Base-by-base conservation (phyloP, 306 rosid genomes). In the Acacia confusa region DNA sequence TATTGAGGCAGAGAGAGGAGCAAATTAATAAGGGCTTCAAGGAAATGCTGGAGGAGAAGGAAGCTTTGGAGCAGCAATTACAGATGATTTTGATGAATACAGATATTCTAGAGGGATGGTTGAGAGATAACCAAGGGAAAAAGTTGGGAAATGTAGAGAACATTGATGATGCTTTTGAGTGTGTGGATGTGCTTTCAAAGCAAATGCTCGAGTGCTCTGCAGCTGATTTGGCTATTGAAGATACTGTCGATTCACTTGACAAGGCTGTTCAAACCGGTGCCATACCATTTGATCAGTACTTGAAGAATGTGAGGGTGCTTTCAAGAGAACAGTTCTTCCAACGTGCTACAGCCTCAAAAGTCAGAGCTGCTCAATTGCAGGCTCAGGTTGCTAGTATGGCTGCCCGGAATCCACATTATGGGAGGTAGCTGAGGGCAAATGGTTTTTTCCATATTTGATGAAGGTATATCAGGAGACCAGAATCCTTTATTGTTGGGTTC, bases 331-430 rank as follows among this genome's bases (percentile, higher is more conserved):
- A 96, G 74, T 96, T 93, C 83, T 91, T 93, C 77, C 92, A 92
- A 32, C 89, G 99, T 0, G 99, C 98, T 55, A 87, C 89, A 0
- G 89, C 91, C 0, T 84, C 97, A 0, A 96, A 96, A 83, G 98
- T 96, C 27, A 84, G 97, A 81, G 97, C 94, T 1, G 86, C 95
- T 32, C 97, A 95, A 75, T 87, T 95, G 92, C 97, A 93, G 76
- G 82, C 94, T 77, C 99, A 93, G 88, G 99, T 93, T 82, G 90
- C 98, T 14, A 89, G 80, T 82, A 93, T 95, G 96, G 91, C 98
- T 43, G 71, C 91, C 0, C 74, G 98, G 89, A 88, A 60, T 78
- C 85, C 91, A 4, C 98, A 90, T 71, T 95, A 86, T 84, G 89
- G 75, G 28, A 28, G 75, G 36, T 66, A 78, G 70, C 75, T 78